phyloP scores from a whole-genome alignment of 768 basidiomycete genomes.

The Mrakia frigida region DNA sequence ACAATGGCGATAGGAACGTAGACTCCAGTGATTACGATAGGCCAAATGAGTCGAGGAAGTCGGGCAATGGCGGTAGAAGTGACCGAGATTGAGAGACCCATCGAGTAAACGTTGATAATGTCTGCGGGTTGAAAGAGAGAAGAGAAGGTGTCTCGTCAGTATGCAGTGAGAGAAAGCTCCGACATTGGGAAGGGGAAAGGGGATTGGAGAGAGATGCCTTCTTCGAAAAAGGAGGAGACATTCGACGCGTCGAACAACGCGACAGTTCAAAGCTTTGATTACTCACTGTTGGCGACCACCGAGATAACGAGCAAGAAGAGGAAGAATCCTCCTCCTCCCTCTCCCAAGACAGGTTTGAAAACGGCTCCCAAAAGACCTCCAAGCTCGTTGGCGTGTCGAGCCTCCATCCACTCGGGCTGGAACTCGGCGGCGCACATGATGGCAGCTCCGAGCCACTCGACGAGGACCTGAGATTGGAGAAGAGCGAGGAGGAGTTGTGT shows the following conservation, averaged over 20 bases:
- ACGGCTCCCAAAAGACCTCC: constrained; percentile 51
- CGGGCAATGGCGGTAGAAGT: constrained; percentile 48
- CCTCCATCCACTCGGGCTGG: constrained; percentile 40
- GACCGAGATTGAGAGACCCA: constrained; percentile 50
- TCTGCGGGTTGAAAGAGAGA: constrained; percentile 30
- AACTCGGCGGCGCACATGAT: constrained; percentile 46
- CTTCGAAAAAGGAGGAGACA: no score
- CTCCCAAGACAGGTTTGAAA: constrained; percentile 44
- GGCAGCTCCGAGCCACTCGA: constrained; percentile 52
- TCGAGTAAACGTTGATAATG: constrained; percentile 47
- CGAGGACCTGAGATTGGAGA: constrained; percentile 37
- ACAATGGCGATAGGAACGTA: constrained; percentile 52
- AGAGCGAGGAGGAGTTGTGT: not conserved
- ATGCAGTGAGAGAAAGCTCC: no score
- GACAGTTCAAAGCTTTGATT: no score
- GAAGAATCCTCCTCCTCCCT: constrained; percentile 50
- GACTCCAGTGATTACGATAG: constrained; percentile 45
- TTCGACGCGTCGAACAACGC: no score
- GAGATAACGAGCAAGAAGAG: constrained; percentile 50
- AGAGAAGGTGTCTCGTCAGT: no score
- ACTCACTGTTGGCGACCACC: constrained; percentile 50
- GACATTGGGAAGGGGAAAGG: not conserved
- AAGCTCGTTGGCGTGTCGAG: constrained; percentile 47
- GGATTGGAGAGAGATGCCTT: not conserved
- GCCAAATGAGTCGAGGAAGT: constrained; percentile 46